Percentiles rank a stretch among this genome's conserved stretches.
phyloP scores from a whole-genome alignment of 352 stramenopile genomes.

The Thalassiosira delicatula region DNA sequence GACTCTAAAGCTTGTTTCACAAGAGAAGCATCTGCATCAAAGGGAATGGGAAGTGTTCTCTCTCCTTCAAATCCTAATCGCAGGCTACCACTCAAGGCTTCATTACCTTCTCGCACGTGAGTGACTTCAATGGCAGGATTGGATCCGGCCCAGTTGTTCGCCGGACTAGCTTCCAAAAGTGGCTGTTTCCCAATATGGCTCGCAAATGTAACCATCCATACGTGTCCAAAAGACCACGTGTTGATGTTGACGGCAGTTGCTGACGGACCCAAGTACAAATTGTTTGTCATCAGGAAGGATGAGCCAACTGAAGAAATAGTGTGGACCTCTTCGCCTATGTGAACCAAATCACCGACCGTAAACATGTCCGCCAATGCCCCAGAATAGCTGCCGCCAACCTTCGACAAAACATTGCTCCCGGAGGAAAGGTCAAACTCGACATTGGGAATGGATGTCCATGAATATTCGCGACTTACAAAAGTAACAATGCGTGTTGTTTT shows the following conservation, averaged over 20 bases:
- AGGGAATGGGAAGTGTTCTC: conserved; percentile 87
- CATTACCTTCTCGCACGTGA: conserved; percentile 86
- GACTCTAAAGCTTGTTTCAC: conserved; percentile 90
- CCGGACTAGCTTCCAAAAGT: conserved; percentile 86
- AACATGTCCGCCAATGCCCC: conserved; percentile 51
- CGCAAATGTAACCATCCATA: conserved; percentile 85
- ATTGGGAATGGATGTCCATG: conserved; percentile 55
- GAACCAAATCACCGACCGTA: conserved; percentile 75
- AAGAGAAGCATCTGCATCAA: conserved; percentile 87
- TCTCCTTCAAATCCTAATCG: conserved; percentile 86
- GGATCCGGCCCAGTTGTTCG: conserved; percentile 92
- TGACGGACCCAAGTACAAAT: conserved; percentile 63
- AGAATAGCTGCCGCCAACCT: conserved; percentile 41
- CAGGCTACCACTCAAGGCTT: conserved; percentile 93
- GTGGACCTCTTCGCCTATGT: conserved; percentile 63
- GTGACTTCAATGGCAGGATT: conserved; percentile 89
- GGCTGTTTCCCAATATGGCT: conserved; percentile 86
- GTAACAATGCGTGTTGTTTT: too few relatives aligned
- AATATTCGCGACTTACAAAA: conserved; percentile 72
- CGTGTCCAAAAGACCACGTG: conserved; percentile 85
- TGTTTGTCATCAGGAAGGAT: conserved; percentile 51
- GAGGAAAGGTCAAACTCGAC: conserved; percentile 58
- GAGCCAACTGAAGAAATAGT: conserved; percentile 47
- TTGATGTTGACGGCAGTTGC: conserved; percentile 69
- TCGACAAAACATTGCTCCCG: conserved; percentile 55